Evolutionary conservation across 192 early-diverging fungal species (phyloP), one percentile per base, ranked within the genome.

Genomic region (Backusella macrospora): DNA sequence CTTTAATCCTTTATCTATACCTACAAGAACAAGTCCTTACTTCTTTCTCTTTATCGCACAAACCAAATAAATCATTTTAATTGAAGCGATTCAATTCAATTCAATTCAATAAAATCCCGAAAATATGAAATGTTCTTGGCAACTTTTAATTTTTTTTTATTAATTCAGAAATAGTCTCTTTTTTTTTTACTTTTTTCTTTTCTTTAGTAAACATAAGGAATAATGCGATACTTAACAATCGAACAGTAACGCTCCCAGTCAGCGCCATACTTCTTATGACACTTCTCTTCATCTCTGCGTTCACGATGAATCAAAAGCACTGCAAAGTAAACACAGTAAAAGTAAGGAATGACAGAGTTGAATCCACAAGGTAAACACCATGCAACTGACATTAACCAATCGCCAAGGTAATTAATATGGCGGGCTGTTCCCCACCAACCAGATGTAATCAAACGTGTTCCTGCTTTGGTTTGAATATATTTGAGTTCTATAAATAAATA

Each of bases 391-490:
- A 93, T 96, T 38, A 99, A 74, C 94, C 94, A 97, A 86, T 99
- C 97, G 29, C 96, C 91, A 55, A 90, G 78, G 83, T 99, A 99
- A 83, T 99, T 99, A 76, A 98, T 92, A 62, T 99, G 94, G 23
- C 97, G 85, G 6, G 97, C 91, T 63, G 85, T 80, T 10, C 96
- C 96, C 97, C 97, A 99, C 97, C 96, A 99, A 16, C 97, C 95
- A 66, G 86, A 89, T 70, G 90, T 84, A 42, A 99, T 82, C 65
- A 99, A 85, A 68, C 86, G 86, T 55, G 88, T 90, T 46, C 97
- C 97, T 6, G 90, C 63, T 69, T 90, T 82, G 5, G 96, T 98
- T 49, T 89, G 83, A 62, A 99, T 93, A 81, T 89, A 98, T 78
- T 91, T 87, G 43, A 97, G 83, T 75, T 95, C 88, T 81, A 77